Evolutionary conservation across 176 grass and related monocot species (phyloP), one percentile per base, ranked within the genome.

Genomic region (Thalia dealbata): DNA sequence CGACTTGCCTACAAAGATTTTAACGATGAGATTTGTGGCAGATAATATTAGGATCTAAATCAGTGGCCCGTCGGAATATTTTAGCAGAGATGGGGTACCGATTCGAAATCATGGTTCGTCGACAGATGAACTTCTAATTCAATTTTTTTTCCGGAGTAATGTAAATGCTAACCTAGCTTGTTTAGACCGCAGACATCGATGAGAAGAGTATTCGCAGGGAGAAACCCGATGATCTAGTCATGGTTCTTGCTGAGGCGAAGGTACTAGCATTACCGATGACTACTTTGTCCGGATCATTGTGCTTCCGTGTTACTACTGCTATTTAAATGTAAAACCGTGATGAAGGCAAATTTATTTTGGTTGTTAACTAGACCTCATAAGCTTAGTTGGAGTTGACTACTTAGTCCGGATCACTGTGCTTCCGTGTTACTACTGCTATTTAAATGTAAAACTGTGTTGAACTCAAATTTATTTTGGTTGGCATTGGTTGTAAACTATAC

Each of bases 241-340:
- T 90, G 72, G 89, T 96, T 67, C 92, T 96, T 42, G 92, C 92
- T 0, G 87, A 96, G 69, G 92, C 89, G 60, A 96, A 96, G 89
- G 92, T 90, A 62, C n/a, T n/a, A n/a, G n/a, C n/a, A n/a, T n/a
- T n/a, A n/a, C n/a, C 10, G n/a, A 18, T 43, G 10, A 21, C 19
- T 43, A 21, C 19, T 43, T 32, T 23, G 42, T n/a, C 38, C 10
- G n/a, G 6, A 15, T 11, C 6, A 10, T 12, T 6, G 18, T 58
- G 26, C 26, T 14, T 64, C 11, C 12, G 10, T 63, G 13, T 26
- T 26, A 12, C 60, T 38, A 38, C 32, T 38, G 1, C 23, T 26
- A 62, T 62, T 7, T 62, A 62, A 62, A 38, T 2, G 32, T 38
- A 38, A 38, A 38, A 38, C n/a, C n/a, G n/a, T n/a, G n/a, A n/a